Conservation (phyloP, 768 basidiomycete species). For the Tricholomella constricta region DNA sequence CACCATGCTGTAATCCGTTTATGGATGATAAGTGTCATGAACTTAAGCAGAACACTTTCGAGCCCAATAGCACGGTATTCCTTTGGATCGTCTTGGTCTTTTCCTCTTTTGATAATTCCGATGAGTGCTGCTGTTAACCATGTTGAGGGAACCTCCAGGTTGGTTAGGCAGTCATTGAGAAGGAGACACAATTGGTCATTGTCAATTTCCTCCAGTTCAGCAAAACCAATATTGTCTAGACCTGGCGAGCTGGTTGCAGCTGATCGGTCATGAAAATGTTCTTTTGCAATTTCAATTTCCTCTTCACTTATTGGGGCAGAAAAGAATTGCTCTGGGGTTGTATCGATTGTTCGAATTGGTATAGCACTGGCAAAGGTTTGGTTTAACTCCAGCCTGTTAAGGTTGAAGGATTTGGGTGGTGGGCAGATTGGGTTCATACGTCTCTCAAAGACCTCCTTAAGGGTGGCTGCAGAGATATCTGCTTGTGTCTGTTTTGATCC, state of each 20-base stretch:
- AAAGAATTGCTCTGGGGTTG: neutral
- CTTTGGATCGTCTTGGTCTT: slow-evolving; percentile 13
- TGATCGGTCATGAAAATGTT: neutral
- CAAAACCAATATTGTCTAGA: neutral
- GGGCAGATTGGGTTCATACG: slow-evolving; percentile 1
- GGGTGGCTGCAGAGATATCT: neutral
- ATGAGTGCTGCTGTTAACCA: slow-evolving; percentile 3
- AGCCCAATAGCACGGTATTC: slow-evolving; percentile 20
- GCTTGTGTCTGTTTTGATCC: neutral
- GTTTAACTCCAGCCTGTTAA: neutral
- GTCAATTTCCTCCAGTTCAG: neutral
- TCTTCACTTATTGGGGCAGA: neutral
- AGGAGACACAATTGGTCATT: slow-evolving; percentile 2
- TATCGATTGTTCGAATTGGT: neutral
- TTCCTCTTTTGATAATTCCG: slow-evolving; percentile 16
- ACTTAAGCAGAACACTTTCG: slow-evolving; percentile 22
- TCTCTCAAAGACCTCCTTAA: neutral
- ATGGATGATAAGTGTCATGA: slow-evolving; percentile 24
- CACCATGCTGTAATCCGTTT: slow-evolving; percentile 19
- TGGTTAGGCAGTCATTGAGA: slow-evolving; percentile 3
- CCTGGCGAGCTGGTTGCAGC: neutral
- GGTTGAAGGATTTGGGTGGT: neutral
- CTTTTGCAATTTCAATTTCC: slow-evolving; percentile 8
- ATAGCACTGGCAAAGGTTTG: neutral
- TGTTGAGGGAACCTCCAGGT: neutral